phyloP scores from a whole-genome alignment of 495 filamentous ascomycete species.

The Letharia lupina region DNA sequence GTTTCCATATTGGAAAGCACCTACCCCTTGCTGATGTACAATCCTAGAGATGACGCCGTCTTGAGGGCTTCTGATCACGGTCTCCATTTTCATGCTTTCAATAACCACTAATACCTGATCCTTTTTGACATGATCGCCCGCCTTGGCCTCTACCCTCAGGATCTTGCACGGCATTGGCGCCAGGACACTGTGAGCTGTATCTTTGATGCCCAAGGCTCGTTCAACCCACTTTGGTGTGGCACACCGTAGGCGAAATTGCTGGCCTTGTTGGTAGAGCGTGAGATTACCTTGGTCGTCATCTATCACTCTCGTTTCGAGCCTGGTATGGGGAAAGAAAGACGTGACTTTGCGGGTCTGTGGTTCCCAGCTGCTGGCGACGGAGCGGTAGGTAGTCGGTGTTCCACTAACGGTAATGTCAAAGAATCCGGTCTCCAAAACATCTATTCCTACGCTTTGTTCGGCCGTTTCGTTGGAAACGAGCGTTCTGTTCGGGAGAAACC shows the following conservation, averaged over 20 bases:
- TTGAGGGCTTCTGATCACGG: constrained; percentile 83
- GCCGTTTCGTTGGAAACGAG: constrained; percentile 29
- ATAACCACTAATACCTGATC: constrained; percentile 88
- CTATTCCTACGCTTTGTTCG: constrained; percentile 55
- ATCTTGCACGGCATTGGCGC: constrained; percentile 96
- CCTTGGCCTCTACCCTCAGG: constrained; percentile 70
- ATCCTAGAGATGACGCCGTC: constrained; percentile 71
- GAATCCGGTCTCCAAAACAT: constrained; percentile 50
- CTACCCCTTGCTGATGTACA: constrained; percentile 80
- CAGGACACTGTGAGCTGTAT: constrained; percentile 71
- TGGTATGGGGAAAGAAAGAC: constrained; percentile 63
- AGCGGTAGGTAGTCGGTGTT: constrained; percentile 32
- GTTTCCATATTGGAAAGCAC: constrained; percentile 29
- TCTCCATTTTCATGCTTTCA: constrained; percentile 99
- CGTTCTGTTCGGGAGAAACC: constrained; percentile 38
- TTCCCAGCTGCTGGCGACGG: constrained; percentile 39
- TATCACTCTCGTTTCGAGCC: constrained; percentile 73
- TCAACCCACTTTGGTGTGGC: constrained; percentile 71
- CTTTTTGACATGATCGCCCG: constrained; percentile 73
- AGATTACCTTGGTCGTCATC: constrained; percentile 52
- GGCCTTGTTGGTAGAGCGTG: constrained; percentile 74
- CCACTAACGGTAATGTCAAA: constrained; percentile 61
- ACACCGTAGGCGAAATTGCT: constrained; percentile 61
- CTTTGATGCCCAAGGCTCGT: constrained; percentile 76
- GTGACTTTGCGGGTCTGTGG: constrained; percentile 34